Base-by-base conservation (phyloP, 2,329 filamentous ascomycete species). In the Aspergillus sp. region DNA sequence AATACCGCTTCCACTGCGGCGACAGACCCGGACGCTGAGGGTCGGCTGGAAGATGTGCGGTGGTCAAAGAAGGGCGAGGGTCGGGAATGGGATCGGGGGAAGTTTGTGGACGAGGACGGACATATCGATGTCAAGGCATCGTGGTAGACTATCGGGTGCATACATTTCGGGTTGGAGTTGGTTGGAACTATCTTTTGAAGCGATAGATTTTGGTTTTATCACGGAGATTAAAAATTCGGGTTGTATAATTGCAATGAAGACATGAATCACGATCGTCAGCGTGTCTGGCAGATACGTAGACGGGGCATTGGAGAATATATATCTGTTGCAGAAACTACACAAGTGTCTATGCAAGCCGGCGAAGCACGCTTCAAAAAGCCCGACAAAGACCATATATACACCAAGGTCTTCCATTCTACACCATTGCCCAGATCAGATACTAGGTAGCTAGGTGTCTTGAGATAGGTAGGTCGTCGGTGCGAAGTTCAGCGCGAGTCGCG, bases 1-100 rank as follows among this genome's bases (percentile, higher is more conserved):
- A 81, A 82, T 19, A 76, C 78, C 1, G 81, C 81, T 11, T 79
- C 83, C 65, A 79, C 82, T 49, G 74, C 78, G 35, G 11, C 58
- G 14, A 53, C 52, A 14, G 35, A 17, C 43, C 58, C 54, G 5
- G 56, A 61, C 41, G 52, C 47, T 7, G 83, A 86, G 55, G 80
- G 82, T 24, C 82, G 85, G 59, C 81, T 91, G 1, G 81, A 84
- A 35, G 83, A 86, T 62, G 86, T 95, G 2, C 81, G 76, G 47
- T 95, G 90, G 90, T 79, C 81, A 35, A 87, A 85, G 63, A 77
- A 73, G 51, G 88, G 88, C 1, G 85, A 93, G 65, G 72, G 77
- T 1, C 77, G 85, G 52, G 85, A 86, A 63, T 88, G 84, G 84
- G 85, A 87, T 74, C 73, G 79, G 44, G 85, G 85, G 1, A 87